Base-by-base conservation (phyloP, 2,329 filamentous ascomycete genomes). In the Penicillium crustosum region DNA sequence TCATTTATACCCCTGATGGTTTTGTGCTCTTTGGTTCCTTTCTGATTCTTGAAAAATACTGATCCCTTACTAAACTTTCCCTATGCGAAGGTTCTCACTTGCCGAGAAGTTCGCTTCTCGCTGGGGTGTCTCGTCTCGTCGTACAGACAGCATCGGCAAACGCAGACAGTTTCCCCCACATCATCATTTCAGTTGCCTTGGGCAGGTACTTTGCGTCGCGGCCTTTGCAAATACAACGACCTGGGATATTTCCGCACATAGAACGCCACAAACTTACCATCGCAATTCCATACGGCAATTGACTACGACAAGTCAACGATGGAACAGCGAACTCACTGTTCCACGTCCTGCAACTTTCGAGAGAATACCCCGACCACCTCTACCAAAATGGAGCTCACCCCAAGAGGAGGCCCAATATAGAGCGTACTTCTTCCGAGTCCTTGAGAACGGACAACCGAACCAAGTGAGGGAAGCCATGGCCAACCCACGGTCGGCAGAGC, bases 401-500 rank as follows among this genome's bases (percentile, higher is more conserved):
- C 38, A 44, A 48, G 58, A 65, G 35, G 61, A 66, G 39, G 27
- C 31, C 31, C 48, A 58, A 31, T 62, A 62, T 35, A 35, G 52
- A 4, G 38, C 45, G 10, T 42, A 45, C 12, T 70, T 75, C 57
- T 64, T 68, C 55, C 56, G 56, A 12, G 65, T 72, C 25, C 56
- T 78, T 49, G 60, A 69, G 56, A 66, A 74, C 56, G 71, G 68
- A 27, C 74, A 79, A 53, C 77, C 77, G 2, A 73, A 78, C 44
- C 73, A 72, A 52, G 68, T 79, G 23, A 71, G 79, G 61, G 59
- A 70, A 41, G 70, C 70, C 7, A 59, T 79, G 57, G 62, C 65
- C 12, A 65, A 75, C 45, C 68, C 70, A 51, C 64, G 65, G 43
- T 74, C 70, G 60, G 61, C 61, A 19, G 52, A 62, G 12, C 49